Base-by-base conservation (phyloP, 768 basidiomycete species). In the Pleurotus platypus region DNA sequence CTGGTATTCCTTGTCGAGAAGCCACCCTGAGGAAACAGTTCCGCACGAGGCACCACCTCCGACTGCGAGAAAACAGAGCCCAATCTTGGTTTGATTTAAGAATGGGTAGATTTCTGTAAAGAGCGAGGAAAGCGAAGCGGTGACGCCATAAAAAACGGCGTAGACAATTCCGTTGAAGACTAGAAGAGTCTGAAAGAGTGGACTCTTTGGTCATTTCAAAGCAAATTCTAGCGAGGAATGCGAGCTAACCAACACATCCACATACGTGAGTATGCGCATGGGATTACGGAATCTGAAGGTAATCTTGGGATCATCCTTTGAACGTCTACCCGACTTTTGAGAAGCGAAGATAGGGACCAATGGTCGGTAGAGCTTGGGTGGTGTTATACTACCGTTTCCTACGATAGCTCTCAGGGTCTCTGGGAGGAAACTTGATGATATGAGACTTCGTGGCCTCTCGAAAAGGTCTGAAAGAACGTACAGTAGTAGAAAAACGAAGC, bases 1-100 rank as follows among this genome's bases (percentile, higher is more conserved):
- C 49, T 64, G 67, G 66, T 86, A 94, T 60, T 90, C 84, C 60
- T 72, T 72, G 61, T 94, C 87, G 9, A 92, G 67, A 11, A 89
- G 64, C 55, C 73, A 80, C 2, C 92, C 91, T 26, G 75, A 82
- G 0, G 76, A 18, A 18, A 75, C 65, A 16, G 83, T 79, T n/a
- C 90, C 86, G 15, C 86, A 54, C 8, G 83, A 68, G 71, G 85
- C 85, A 0, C 92, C 93, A n/a, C 82, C 79, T n/a, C 91, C 92
- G 51, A 88, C 79, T 1, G 84, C 82, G 55, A 94, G 71, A 72
- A 86, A 94, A 67, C 89, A 92, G 4, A 94, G 70, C 2, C 92
- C 92, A 37, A 89, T 77, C 24, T 81, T 76, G 4, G 84, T 83
- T 59, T 89, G 79, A 57, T 68, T 78, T n/a, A 91, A 72, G 59